Percentiles rank a stretch among this genome's conserved stretches.
These are phyloP conservation scores for Amanita rimosa DNA, from an alignment of 768 basidiomycete genomes.

Conservation along the genomic window DNA sequence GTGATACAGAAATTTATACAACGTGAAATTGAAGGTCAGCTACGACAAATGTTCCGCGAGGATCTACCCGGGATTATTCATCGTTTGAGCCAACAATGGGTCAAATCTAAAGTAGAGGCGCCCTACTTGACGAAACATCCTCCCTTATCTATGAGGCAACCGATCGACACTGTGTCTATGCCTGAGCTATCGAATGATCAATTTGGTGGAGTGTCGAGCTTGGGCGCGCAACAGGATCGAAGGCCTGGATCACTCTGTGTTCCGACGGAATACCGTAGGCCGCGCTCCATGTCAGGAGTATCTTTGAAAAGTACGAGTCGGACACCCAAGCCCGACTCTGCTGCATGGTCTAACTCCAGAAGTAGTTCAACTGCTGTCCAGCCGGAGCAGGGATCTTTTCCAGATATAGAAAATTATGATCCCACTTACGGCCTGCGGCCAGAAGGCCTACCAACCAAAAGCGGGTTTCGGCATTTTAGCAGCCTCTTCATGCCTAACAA, in stretches of 20 bases:
- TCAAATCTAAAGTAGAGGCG: slow-evolving; percentile 88
- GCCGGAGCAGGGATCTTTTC: slow-evolving; percentile 20
- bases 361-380: slow-evolving; percentile 15
- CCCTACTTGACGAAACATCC: slow-evolving; percentile 63
- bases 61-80: slow-evolving; percentile 97
- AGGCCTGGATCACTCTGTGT: slow-evolving; percentile 16
- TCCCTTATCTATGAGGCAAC: slow-evolving; percentile 21
- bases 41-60: slow-evolving; percentile 97
- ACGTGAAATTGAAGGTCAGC: slow-evolving; percentile 91
- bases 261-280: slow-evolving; percentile 14
- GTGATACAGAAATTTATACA: slow-evolving; percentile 98
- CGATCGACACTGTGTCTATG: slow-evolving; percentile 28
- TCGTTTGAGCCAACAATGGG: slow-evolving; percentile 90
- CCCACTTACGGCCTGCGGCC: slow-evolving; percentile 94
- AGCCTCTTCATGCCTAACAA: slow-evolving; percentile 57
- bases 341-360: slow-evolving; percentile 12
- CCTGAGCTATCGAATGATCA: slow-evolving; percentile 24
- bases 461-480: slow-evolving; percentile 69
- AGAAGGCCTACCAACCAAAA: slow-evolving; percentile 80
- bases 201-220: slow-evolving; percentile 7
- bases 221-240: slow-evolving; percentile 12
- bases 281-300: slow-evolving; percentile 31
- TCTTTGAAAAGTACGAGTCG: slow-evolving; percentile 24
- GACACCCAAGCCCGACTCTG: slow-evolving; percentile 13
- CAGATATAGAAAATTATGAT: slow-evolving; percentile 76